phyloP scores from a whole-genome alignment of 2,329 filamentous ascomycete genomes.

The Fonsecaea pugnacius region DNA sequence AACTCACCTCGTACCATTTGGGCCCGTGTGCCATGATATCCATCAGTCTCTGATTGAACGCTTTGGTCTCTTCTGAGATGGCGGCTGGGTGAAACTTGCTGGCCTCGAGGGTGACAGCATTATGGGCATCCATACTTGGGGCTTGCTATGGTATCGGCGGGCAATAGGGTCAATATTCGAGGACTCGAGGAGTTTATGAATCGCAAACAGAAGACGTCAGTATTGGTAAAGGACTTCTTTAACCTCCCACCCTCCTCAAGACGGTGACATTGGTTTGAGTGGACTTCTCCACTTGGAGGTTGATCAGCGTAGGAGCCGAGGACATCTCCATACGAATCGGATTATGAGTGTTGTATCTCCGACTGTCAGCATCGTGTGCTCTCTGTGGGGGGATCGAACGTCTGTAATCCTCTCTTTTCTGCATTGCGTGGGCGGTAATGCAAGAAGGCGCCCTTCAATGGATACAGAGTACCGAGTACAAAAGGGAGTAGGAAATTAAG shows the following conservation, averaged over 20 bases:
- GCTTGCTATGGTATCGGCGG: neutral
- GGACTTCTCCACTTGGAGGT: slow-evolving; percentile 21
- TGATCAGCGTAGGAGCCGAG: slow-evolving; percentile 1
- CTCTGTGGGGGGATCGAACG: neutral
- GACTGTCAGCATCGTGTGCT: neutral
- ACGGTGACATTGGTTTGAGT: neutral
- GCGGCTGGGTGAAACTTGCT: slow-evolving; percentile 30
- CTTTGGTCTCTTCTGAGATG: slow-evolving; percentile 34
- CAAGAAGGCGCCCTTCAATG: neutral
- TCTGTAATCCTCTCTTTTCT: neutral
- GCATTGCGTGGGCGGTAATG: neutral
- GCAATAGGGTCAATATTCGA: neutral
- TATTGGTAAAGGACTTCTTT: neutral
- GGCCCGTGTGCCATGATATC: slow-evolving; percentile 49
- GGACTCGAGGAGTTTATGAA: neutral
- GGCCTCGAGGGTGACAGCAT: slow-evolving; percentile 28
- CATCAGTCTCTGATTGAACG: slow-evolving; percentile 35
- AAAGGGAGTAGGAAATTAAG: neutral
- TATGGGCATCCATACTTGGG: slow-evolving; percentile 21
- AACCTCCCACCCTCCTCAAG: neutral
- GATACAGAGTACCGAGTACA: neutral
- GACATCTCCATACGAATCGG: slow-evolving; percentile 13
- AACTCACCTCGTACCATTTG: slow-evolving; percentile 57
- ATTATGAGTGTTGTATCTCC: neutral
- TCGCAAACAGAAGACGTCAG: neutral